Evolutionary conservation across 345 rosid species (phyloP), one percentile per base, ranked within the genome.

Genomic region (Mangifera indica): DNA sequence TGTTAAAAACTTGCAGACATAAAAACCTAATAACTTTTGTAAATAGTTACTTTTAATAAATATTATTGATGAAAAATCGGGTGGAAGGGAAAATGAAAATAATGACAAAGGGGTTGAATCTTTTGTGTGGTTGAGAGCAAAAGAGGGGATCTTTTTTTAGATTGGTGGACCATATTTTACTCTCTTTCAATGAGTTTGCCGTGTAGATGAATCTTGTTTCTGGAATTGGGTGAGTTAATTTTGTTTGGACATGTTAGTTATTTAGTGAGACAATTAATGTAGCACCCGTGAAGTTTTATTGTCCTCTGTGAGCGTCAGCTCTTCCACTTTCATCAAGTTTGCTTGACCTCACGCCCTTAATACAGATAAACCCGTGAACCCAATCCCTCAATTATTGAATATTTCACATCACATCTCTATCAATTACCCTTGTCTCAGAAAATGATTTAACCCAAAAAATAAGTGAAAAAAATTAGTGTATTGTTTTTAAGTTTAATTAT

Each of bases 201-300:
- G 0, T 26, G 12, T 10, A 2, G 12, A 3, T 13, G 5, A 2
- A 17, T 48, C 15, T 37, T 32, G 45, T 21, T 46, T 44, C 13
- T 13, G 7, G 6, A 7, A 13, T 25, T 24, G 20, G 55, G 34
- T 7, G 37, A 7, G 6, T 13, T 3, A 17, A 8, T 7, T n/a
- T 29, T 29, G 58, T 66, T 44, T n/a, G 15, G 3, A 15, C 29
- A 11, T 20, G 17, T 59, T 29, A 13, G 5, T 34, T 61, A 61
- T 61, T 34, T 15, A 32, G 2, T 3, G 29, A 29, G 22, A 7
- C 29, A 10, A 12, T 21, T 37, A 37, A 34, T 68, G 71, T 55
- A 34, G 62, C 62, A 55, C 72, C 72, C 72, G 72, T 68, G 72
- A 68, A 54, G 49, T 15, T 13, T 13, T 5, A 10, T 13, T 15